Percentiles rank a stretch among this genome's conserved stretches.
Conservation (phyloP, 257 asterid genomes). For the Lantana camara region DNA sequence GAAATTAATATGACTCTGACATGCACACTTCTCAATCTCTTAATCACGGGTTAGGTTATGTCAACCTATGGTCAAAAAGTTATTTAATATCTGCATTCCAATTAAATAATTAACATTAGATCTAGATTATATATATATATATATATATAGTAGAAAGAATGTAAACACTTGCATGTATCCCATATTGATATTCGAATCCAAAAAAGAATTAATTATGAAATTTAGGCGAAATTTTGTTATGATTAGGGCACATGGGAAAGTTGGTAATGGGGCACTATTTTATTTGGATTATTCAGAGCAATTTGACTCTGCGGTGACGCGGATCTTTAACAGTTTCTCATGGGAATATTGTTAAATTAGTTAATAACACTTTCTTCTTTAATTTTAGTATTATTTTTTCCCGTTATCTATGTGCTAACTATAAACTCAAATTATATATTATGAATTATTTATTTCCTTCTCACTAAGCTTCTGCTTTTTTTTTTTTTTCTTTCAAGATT, state of each 20-base stretch:
- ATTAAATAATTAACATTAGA: too few relatives aligned
- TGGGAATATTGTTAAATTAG: slow-evolving; percentile 7
- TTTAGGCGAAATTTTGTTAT: slow-evolving; percentile 6
- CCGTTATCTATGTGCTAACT: too few relatives aligned
- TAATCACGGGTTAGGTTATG: slow-evolving; percentile 20
- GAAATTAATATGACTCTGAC: neutral
- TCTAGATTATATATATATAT: too few relatives aligned
- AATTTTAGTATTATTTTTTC: too few relatives aligned
- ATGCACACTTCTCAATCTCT: slow-evolving; percentile 6
- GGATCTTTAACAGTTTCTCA: slow-evolving; percentile 18
- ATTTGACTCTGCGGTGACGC: slow-evolving; percentile 35
- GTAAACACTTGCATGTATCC: too few relatives aligned
- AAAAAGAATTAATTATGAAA: too few relatives aligned
- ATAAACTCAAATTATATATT: too few relatives aligned
- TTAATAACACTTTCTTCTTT: too few relatives aligned
- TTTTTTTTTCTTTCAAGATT: slow-evolving; percentile 6
- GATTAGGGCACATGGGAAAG: slow-evolving; percentile 38
- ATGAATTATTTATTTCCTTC: neutral
- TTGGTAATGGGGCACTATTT: slow-evolving; percentile 14
- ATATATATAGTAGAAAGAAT: too few relatives aligned
- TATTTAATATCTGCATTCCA: neutral
- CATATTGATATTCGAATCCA: too few relatives aligned
- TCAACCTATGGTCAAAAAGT: neutral
- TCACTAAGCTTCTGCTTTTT: neutral
- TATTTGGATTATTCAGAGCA: slow-evolving; percentile 24